These are phyloP conservation scores for Mycena maculata DNA, from an alignment of 768 basidiomycete species.

Conservation along the genomic window DNA sequence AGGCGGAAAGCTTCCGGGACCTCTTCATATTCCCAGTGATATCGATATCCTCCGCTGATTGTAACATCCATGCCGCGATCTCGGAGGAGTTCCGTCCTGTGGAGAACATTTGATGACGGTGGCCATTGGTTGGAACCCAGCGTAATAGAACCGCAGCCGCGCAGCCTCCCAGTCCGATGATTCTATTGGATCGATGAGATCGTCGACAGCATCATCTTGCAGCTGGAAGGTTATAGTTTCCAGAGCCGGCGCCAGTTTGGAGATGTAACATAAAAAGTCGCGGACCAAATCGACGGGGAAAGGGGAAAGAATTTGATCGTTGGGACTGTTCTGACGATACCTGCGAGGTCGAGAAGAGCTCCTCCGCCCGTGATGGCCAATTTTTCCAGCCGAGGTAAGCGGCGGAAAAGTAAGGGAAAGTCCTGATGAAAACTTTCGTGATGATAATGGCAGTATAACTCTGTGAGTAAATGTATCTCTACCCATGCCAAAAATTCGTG, in stretches of 20 bases:
- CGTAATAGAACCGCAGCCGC: neutral
- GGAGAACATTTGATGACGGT: neutral
- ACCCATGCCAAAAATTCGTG: neutral
- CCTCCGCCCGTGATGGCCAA: neutral
- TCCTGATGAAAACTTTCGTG: neutral
- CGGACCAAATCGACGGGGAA: neutral
- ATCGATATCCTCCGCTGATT: no score
- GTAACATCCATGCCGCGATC: neutral
- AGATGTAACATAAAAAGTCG: neutral
- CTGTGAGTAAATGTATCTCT: constrained; percentile 9
- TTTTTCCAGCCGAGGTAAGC: neutral
- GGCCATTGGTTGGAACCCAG: no score
- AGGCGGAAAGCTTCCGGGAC: no score
- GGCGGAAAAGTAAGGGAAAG: neutral
- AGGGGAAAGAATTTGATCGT: neutral
- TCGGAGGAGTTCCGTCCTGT: neutral
- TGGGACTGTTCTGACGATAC: neutral
- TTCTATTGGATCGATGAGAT: neutral
- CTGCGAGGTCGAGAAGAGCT: neutral
- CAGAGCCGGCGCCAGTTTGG: neutral
- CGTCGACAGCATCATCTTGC: neutral
- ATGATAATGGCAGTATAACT: constrained; percentile 1
- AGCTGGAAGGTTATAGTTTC: neutral
- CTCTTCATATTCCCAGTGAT: no score
- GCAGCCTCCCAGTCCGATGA: neutral